A percentile compares a stretch with the other conserved stretches of the same genome.
Evolutionary conservation across 2,329 filamentous ascomycete species (phyloP).

Genomic region (Torrubiella hemipterigena): DNA sequence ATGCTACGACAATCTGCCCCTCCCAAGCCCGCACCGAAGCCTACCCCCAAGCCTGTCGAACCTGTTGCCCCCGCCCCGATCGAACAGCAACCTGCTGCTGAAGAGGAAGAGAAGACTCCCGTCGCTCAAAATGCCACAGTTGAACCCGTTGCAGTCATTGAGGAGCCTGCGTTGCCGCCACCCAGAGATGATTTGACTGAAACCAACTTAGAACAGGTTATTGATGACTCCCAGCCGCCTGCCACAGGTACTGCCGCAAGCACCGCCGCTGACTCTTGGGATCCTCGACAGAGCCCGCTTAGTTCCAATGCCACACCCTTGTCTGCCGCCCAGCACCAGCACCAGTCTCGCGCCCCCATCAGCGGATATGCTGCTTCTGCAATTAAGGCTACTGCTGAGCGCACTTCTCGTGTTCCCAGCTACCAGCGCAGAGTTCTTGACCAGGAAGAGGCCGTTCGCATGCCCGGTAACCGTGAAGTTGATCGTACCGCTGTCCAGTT

Average conservation of each 20-base stretch:
- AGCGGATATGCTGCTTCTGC: slow-evolving; percentile 70
- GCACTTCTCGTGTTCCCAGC: slow-evolving; percentile 58
- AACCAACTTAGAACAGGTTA: slow-evolving; percentile 83
- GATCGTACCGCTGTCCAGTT: slow-evolving; percentile 92
- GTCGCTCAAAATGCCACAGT: slow-evolving; percentile 20
- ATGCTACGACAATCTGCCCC: slow-evolving; percentile 53
- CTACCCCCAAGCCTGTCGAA: slow-evolving; percentile 18
- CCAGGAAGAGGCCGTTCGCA: slow-evolving; percentile 94
- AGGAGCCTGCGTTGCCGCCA: slow-evolving; percentile 48
- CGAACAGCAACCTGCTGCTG: slow-evolving; percentile 16
- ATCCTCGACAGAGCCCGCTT: slow-evolving; percentile 49
- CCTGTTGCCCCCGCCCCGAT: slow-evolving; percentile 13
- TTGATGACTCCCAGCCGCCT: slow-evolving; percentile 65
- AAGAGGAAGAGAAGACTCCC: slow-evolving; percentile 21
- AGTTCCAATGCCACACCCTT: slow-evolving; percentile 56
- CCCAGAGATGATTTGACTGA: slow-evolving; percentile 78
- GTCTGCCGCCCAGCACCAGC: slow-evolving; percentile 51
- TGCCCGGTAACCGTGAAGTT: slow-evolving; percentile 93
- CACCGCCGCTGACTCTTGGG: slow-evolving; percentile 77
- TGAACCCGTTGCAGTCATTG: slow-evolving; percentile 29
- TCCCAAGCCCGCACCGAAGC: slow-evolving; percentile 42
- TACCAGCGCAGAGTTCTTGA: slow-evolving; percentile 81
- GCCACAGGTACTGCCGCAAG: slow-evolving; percentile 77
- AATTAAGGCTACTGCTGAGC: slow-evolving; percentile 59
- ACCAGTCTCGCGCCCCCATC: slow-evolving; percentile 42